These are phyloP conservation scores for Wickerhamiella spandovensis DNA, from an alignment of 805 yeast species.

Conservation along the genomic window DNA sequence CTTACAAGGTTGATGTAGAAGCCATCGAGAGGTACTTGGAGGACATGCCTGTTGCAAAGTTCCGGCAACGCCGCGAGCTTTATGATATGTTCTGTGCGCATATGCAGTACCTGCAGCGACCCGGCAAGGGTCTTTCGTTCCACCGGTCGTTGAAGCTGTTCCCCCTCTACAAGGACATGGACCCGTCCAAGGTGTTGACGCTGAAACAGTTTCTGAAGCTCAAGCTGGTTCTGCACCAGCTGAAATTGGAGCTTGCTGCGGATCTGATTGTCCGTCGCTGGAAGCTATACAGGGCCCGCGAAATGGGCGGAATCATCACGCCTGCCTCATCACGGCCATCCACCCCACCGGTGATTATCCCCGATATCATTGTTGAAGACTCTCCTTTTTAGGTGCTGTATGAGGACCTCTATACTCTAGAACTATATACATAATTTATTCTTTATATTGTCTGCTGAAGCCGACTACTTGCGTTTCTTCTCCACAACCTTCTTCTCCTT, in stretches of 20 bases:
- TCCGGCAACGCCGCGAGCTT: slow-evolving; percentile 37
- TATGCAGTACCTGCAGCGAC: slow-evolving; percentile 32
- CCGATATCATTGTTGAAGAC: neutral
- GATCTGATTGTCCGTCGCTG: slow-evolving; percentile 13
- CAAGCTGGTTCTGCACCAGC: slow-evolving; percentile 20
- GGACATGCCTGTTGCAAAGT: slow-evolving; percentile 41
- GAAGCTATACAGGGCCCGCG: slow-evolving; percentile 5
- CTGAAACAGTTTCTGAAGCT: slow-evolving; percentile 22
- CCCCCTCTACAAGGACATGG: slow-evolving; percentile 66
- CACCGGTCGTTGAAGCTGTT: slow-evolving; percentile 46
- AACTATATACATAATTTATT: neutral
- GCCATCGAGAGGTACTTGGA: slow-evolving; percentile 41
- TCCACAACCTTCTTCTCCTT: slow-evolving; percentile 20
- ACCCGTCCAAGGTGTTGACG: slow-evolving; percentile 41
- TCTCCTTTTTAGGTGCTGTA: neutral
- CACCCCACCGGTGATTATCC: neutral
- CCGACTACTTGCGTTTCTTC: slow-evolving; percentile 11
- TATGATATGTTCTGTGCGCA: slow-evolving; percentile 64
- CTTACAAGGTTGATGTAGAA: slow-evolving; percentile 36
- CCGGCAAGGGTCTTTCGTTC: slow-evolving; percentile 37
- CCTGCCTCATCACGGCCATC: neutral
- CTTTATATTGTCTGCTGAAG: neutral
- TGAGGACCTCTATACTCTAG: neutral
- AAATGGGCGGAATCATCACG: neutral
- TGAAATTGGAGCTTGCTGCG: slow-evolving; percentile 16